Evolutionary conservation across 2,329 filamentous ascomycete species (phyloP).

Genomic region (Claviceps humidiphila): DNA sequence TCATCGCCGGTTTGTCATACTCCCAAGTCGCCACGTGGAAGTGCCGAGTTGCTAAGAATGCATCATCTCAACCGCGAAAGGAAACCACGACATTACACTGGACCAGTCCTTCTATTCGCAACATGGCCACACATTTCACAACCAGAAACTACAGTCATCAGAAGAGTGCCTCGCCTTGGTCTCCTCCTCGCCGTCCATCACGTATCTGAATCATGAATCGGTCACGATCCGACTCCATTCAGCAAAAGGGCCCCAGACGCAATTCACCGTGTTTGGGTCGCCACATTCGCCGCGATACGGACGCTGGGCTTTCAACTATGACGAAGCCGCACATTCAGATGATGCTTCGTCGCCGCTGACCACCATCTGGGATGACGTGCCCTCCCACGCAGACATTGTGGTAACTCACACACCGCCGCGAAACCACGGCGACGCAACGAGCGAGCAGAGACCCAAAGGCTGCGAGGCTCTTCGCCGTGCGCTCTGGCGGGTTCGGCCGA

Average conservation of each 20-base stretch:
- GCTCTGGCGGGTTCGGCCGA: constrained; percentile 48
- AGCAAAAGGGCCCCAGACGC: constrained; percentile 40
- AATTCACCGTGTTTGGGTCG: constrained; percentile 57
- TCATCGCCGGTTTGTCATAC: constrained; percentile 46
- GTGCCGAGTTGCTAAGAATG: neutral
- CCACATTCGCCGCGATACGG: constrained; percentile 46
- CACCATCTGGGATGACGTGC: constrained; percentile 49
- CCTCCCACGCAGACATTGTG: constrained; percentile 48
- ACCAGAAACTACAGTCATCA: constrained; percentile 38
- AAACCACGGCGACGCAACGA: constrained; percentile 41
- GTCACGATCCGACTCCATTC: constrained; percentile 40
- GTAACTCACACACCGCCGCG: constrained; percentile 58
- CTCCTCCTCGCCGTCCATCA: constrained; percentile 39
- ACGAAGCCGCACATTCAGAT: constrained; percentile 12
- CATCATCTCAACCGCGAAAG: constrained; percentile 20
- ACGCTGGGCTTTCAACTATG: constrained; percentile 57
- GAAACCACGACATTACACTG: constrained; percentile 64
- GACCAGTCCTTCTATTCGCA: constrained; percentile 48
- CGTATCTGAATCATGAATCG: constrained; percentile 50
- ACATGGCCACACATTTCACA: constrained; percentile 42
- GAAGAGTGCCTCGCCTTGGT: constrained; percentile 42
- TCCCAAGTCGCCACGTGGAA: neutral
- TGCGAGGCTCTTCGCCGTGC: constrained; percentile 46
- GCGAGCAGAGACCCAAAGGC: constrained; percentile 30
- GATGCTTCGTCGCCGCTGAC: constrained; percentile 8